Percentiles rank a stretch among this genome's conserved stretches.
These are phyloP conservation scores for Powellomyces hirtus DNA, from an alignment of 192 early-diverging fungal genomes.

Conservation along the genomic window DNA sequence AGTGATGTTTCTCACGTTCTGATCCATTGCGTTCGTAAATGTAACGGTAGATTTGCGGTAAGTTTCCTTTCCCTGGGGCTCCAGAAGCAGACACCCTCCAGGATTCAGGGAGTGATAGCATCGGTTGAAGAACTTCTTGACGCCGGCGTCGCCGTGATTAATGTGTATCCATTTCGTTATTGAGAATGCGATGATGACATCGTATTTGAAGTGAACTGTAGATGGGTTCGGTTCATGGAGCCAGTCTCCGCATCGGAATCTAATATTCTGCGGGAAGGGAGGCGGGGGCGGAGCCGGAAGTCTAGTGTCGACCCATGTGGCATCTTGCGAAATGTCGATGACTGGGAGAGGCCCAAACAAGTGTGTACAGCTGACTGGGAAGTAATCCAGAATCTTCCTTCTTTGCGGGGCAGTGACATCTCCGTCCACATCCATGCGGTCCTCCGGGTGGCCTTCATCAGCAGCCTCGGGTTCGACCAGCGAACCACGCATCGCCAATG, in stretches of 20 bases:
- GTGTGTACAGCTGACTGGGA: slow-evolving; percentile 45
- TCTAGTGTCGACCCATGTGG: background rate
- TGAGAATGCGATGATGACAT: slow-evolving; percentile 66
- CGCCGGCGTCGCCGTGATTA: slow-evolving; percentile 65
- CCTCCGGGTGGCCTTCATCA: background rate
- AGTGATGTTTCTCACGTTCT: slow-evolving; percentile 10
- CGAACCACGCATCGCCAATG: slow-evolving; percentile 24
- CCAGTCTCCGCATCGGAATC: slow-evolving; percentile 62
- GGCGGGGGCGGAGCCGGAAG: background rate
- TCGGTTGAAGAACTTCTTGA: slow-evolving; percentile 67
- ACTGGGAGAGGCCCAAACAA: slow-evolving; percentile 42
- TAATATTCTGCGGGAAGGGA: slow-evolving; percentile 62
- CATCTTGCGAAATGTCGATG: background rate
- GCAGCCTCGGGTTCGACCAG: background rate
- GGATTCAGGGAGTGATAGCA: slow-evolving; percentile 51
- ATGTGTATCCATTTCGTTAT: slow-evolving; percentile 86
- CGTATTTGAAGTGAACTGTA: slow-evolving; percentile 37
- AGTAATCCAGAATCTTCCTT: slow-evolving; percentile 42
- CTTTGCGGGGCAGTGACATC: background rate
- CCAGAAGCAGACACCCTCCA: slow-evolving; percentile 68
- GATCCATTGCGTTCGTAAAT: background rate
- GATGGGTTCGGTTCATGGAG: slow-evolving; percentile 39
- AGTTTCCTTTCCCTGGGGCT: slow-evolving; percentile 61
- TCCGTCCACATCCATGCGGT: slow-evolving; percentile 2
- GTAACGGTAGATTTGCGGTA: slow-evolving; percentile 44